phyloP scores from a whole-genome alignment of 2,329 filamentous ascomycete species.

The Clonostachys rhizophaga region DNA sequence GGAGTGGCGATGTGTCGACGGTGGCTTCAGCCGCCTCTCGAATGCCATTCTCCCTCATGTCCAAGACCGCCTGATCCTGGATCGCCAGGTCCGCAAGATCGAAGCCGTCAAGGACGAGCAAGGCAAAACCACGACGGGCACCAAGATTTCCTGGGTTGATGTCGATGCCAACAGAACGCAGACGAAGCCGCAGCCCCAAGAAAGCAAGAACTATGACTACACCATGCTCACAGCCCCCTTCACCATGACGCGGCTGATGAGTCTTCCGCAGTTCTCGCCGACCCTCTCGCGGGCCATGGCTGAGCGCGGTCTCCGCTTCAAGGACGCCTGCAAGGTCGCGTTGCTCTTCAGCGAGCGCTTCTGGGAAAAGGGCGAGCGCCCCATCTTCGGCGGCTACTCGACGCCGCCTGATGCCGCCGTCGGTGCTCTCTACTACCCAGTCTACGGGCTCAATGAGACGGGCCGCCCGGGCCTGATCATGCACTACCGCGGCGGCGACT shows the following conservation, averaged over 20 bases:
- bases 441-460: conserved; percentile 24
- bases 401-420: conserved; percentile 19
- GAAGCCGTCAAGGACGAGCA: background rate
- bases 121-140: background rate
- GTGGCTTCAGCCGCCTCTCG: conserved; percentile 18
- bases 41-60: conserved; percentile 21
- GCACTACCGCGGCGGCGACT: conserved; percentile 19
- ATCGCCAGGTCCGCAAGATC: conserved; percentile 10
- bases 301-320: conserved; percentile 18
- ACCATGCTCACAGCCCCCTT: conserved; percentile 23
- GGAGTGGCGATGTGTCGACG: conserved; percentile 11
- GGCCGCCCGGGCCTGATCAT: conserved; percentile 23
- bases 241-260: conserved; percentile 22
- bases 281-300: conserved; percentile 13
- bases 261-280: conserved; percentile 17
- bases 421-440: conserved; percentile 25
- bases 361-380: conserved; percentile 20
- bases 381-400: conserved; percentile 22
- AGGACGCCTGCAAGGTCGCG: conserved; percentile 22
- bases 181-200: background rate
- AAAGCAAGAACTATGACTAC: conserved; percentile 21
- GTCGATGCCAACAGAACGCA: background rate
- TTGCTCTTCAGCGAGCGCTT: conserved; percentile 21
- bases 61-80: conserved; percentile 11
- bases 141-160: background rate